phyloP scores from a whole-genome alignment of 495 filamentous ascomycete genomes.

The Polyplosphaeria fusca region DNA sequence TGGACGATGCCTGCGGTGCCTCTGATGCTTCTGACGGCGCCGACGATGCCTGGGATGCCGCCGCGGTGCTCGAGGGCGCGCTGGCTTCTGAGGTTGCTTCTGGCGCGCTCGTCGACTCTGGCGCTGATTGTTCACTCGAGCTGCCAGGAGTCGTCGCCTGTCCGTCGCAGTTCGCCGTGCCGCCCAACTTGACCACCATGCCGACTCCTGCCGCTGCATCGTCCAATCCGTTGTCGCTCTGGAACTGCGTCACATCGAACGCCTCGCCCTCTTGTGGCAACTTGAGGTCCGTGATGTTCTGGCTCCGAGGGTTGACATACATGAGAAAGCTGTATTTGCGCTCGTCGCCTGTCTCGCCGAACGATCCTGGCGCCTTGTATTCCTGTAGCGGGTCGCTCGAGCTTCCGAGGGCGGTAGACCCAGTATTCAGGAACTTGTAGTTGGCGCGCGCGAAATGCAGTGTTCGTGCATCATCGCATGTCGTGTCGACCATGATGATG shows the following conservation, averaged over 20 bases:
- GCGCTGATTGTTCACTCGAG: no score
- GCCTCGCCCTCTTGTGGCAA: conserved; percentile 23
- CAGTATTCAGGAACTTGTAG: conserved; percentile 15
- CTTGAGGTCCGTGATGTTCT: conserved; percentile 4
- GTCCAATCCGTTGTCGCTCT: conserved; percentile 27
- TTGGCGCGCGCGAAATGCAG: conserved; percentile 27
- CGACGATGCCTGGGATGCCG: neutral
- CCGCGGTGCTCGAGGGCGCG: neutral
- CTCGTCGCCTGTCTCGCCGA: conserved; percentile 30
- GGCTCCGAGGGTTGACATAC: conserved; percentile 19
- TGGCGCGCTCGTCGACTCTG: neutral
- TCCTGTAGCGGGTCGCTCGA: neutral
- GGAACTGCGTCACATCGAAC: conserved; percentile 31
- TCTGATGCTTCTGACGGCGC: neutral
- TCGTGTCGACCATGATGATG: conserved; percentile 31
- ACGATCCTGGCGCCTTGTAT: conserved; percentile 31
- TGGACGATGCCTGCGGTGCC: neutral
- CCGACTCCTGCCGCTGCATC: conserved; percentile 21
- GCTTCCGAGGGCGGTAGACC: conserved; percentile 11
- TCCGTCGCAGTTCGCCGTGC: conserved; percentile 5
- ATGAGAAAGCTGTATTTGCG: conserved; percentile 33
- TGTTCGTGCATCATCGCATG: conserved; percentile 11
- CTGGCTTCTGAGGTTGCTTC: conserved; percentile 1
- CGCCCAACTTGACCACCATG: conserved; percentile 31
- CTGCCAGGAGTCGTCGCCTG: neutral